Evolutionary conservation across 345 rosid species (phyloP).

Genomic region (Aegle marmelos): DNA sequence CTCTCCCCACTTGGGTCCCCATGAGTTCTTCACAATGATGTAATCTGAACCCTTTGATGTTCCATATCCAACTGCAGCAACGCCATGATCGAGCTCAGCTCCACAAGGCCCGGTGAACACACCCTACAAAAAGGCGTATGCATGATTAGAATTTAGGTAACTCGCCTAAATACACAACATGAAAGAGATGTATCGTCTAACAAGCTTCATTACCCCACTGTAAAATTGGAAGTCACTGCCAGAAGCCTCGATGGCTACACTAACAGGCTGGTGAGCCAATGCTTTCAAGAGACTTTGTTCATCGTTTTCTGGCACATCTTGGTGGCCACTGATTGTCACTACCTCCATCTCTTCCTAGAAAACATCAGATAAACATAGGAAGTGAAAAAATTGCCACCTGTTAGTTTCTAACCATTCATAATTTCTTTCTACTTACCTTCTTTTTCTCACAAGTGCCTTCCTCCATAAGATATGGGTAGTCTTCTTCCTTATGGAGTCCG

Average conservation of each 20-base stretch:
- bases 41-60: constrained; percentile 27
- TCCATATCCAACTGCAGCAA: constrained; percentile 48
- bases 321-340: constrained; percentile 58
- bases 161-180: background rate
- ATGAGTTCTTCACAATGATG: constrained; percentile 41
- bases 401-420: background rate
- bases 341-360: constrained; percentile 51
- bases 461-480: constrained; percentile 69
- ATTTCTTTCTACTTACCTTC: constrained; percentile 34
- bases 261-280: constrained; percentile 71
- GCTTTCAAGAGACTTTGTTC: constrained; percentile 71
- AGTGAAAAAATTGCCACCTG: background rate
- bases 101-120: constrained; percentile 36
- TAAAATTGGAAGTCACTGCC: constrained; percentile 76
- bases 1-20: constrained; percentile 48
- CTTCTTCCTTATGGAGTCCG: constrained; percentile 73
- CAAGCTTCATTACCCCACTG: constrained; percentile 45
- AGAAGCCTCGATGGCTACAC: constrained; percentile 78
- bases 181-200: background rate
- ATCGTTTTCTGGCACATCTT: constrained; percentile 63
- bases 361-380: background rate
- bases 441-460: constrained; percentile 54
- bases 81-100: constrained; percentile 39
- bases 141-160: background rate
- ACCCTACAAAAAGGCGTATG: constrained; percentile 24